Percentiles rank a stretch among this genome's conserved stretches.
These are phyloP conservation scores for Mitragyna speciosa DNA, from an alignment of 257 asterid genomes.

Conservation along the genomic window DNA sequence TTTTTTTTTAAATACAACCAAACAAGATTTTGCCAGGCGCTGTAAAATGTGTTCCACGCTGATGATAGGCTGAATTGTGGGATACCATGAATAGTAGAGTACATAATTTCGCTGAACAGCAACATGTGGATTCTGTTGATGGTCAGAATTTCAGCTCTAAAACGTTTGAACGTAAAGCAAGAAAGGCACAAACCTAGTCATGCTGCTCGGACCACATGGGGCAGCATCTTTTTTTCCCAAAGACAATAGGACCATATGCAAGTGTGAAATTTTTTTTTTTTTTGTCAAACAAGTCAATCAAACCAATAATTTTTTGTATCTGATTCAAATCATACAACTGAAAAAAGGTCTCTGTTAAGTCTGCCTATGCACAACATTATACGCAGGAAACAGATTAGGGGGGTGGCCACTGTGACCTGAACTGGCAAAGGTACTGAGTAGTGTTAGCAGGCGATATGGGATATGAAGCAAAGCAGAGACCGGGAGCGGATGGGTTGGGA, in stretches of 20 bases:
- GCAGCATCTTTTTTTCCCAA: slow-evolving; percentile 5
- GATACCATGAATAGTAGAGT: neutral
- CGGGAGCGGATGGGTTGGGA: slow-evolving; percentile 24
- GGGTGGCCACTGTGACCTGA: slow-evolving; percentile 39
- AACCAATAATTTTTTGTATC: neutral
- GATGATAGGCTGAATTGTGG: neutral
- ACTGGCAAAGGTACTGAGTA: slow-evolving; percentile 35
- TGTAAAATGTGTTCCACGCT: neutral
- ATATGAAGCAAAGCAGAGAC: slow-evolving; percentile 42
- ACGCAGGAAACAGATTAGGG: slow-evolving; percentile 14
- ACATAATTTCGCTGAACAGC: neutral
- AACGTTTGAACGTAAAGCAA: neutral
- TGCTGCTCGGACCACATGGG: neutral
- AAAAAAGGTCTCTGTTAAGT: slow-evolving; percentile 4
- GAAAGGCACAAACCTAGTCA: slow-evolving; percentile 6
- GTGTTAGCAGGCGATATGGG: slow-evolving; percentile 27
- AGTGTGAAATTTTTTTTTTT: neutral
- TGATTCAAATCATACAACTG: slow-evolving; percentile 17
- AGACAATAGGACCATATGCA: neutral
- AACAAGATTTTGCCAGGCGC: no score
- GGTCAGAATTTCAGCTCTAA: neutral
- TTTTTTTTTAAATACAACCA: no score
- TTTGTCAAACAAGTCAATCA: neutral
- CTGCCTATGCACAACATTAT: slow-evolving; percentile 8
- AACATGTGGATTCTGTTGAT: neutral